Percentiles rank a stretch among this genome's conserved stretches.
Evolutionary conservation across 2,329 filamentous ascomycete genomes (phyloP).

Genomic region (Fragosphaeria purpurea): DNA sequence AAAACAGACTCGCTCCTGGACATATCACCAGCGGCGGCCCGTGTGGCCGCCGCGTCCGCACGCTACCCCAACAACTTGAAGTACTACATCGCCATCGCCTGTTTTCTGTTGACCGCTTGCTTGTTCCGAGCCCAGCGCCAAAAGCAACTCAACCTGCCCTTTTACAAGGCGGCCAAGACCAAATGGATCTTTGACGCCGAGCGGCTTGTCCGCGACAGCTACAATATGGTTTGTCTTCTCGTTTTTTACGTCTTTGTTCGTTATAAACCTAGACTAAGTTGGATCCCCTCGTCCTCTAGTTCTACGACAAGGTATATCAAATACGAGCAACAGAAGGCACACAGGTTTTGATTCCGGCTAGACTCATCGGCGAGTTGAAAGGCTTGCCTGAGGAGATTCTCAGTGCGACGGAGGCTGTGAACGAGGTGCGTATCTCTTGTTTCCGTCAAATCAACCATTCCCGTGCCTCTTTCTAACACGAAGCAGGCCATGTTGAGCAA

Average conservation of each 20-base stretch:
- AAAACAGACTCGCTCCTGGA: conserved; percentile 16
- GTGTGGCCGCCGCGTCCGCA: conserved; percentile 16
- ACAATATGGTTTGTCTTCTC: conserved; percentile 28
- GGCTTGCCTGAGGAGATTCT: conserved; percentile 37
- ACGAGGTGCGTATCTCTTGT: conserved; percentile 25
- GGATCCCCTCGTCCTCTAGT: conserved; percentile 21
- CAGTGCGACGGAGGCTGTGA: conserved; percentile 37
- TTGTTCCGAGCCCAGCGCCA: conserved; percentile 25
- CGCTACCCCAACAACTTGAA: conserved; percentile 21
- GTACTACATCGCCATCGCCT: conserved; percentile 31
- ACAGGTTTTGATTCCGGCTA: conserved; percentile 37
- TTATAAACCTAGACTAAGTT: too few relatives aligned
- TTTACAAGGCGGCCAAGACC: conserved; percentile 37
- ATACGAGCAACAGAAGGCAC: conserved; percentile 41
- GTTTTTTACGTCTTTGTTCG: neutral
- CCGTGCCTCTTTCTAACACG: neutral
- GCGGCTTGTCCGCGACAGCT: conserved; percentile 36
- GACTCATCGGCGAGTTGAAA: conserved; percentile 35
- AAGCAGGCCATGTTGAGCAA: conserved; percentile 37
- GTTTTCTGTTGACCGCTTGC: conserved; percentile 28
- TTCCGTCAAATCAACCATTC: neutral
- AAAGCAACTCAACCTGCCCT: conserved; percentile 26
- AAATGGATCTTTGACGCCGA: conserved; percentile 44
- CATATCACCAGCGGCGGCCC: conserved; percentile 17
- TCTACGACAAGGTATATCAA: conserved; percentile 38